Percentiles rank a stretch among this genome's conserved stretches.
Evolutionary conservation across 2,329 filamentous ascomycete species (phyloP).

Genomic region (Pezicula neosporulosa): DNA sequence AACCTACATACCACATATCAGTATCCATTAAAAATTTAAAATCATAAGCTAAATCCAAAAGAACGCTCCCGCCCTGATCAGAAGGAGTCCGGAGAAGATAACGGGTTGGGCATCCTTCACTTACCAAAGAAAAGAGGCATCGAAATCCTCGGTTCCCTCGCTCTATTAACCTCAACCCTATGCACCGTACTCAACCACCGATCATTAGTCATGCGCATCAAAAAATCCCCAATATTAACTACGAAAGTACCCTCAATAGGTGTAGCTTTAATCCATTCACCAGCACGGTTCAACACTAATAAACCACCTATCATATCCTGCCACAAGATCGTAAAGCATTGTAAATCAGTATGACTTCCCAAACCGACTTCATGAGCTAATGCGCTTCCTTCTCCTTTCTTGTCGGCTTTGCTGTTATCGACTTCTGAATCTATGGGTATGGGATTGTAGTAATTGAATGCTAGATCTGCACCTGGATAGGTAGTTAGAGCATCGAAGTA

Average conservation of each 20-base stretch:
- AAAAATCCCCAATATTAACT: constrained; percentile 33
- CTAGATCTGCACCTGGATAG: constrained; percentile 37
- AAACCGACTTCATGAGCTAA: constrained; percentile 33
- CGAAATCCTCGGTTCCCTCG: constrained; percentile 34
- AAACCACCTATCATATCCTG: constrained; percentile 40
- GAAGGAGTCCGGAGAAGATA: no score
- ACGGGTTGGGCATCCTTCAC: no score
- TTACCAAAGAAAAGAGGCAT: constrained; percentile 45
- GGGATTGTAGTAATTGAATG: constrained; percentile 36
- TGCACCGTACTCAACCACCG: constrained; percentile 36
- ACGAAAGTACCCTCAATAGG: constrained; percentile 41
- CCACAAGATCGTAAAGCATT: constrained; percentile 46
- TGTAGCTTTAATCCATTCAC: constrained; percentile 28
- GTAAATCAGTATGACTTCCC: constrained; percentile 51
- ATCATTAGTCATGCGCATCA: constrained; percentile 49
- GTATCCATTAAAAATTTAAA: no score
- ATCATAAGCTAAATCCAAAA: no score
- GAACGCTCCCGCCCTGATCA: no score
- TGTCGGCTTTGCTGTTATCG: neutral
- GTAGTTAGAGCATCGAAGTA: constrained; percentile 48
- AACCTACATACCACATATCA: no score
- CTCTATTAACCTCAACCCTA: constrained; percentile 3
- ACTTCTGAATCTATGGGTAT: constrained; percentile 25
- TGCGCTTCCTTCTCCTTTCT: neutral
- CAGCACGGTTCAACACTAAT: constrained; percentile 36